These are phyloP conservation scores for Candida pseudoglaebosa DNA, from an alignment of 805 yeast species.

Conservation along the genomic window DNA sequence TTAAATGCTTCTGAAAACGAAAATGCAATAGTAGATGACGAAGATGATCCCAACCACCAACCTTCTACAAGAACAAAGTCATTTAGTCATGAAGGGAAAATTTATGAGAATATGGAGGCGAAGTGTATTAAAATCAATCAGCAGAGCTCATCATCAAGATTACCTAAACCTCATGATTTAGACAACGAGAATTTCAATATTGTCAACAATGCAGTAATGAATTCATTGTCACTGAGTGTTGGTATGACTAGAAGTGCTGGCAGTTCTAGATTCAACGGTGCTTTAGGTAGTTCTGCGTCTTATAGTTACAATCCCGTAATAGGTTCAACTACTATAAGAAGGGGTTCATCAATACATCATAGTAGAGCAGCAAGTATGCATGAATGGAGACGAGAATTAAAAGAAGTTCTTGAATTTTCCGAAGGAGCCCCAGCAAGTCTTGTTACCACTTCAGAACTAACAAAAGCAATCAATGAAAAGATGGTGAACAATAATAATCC, in stretches of 20 bases:
- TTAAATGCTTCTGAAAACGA: conserved; percentile 16
- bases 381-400: conserved; percentile 5
- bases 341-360: conserved; percentile 15
- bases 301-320: conserved; percentile 5
- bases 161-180: conserved; percentile 18
- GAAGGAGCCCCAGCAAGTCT: conserved; percentile 10
- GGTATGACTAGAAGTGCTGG: conserved; percentile 9
- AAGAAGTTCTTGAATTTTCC: conserved; percentile 11
- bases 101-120: background rate
- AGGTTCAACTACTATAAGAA: conserved; percentile 14
- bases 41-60: background rate
- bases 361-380: conserved; percentile 14
- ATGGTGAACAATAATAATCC: conserved; percentile 7
- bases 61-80: background rate
- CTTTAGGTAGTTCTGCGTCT: conserved; percentile 5
- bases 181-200: conserved; percentile 33
- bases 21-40: conserved; percentile 21
- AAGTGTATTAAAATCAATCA: background rate
- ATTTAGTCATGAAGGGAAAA: background rate
- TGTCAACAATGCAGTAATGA: conserved; percentile 13
- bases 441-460: conserved; percentile 18
- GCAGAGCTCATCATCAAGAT: background rate
- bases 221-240: conserved; percentile 14
- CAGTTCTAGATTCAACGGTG: conserved; percentile 10
- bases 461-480: conserved; percentile 19